These are phyloP conservation scores for Eleusine indica DNA, from an alignment of 176 grass and related monocot species.

Conservation along the genomic window DNA sequence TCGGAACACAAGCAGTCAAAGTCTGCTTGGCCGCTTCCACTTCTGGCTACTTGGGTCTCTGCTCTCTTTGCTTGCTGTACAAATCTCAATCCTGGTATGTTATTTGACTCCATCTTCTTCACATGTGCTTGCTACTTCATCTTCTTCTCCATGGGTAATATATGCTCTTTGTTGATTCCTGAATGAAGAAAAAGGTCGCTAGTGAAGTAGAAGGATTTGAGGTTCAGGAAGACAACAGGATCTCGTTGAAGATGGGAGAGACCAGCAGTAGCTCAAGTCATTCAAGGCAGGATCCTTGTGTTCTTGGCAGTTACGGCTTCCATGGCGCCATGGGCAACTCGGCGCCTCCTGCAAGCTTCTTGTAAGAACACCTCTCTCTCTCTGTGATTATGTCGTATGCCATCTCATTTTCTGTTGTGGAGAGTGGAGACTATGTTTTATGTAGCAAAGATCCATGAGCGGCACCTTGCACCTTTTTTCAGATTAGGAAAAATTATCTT, in stretches of 20 bases:
- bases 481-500: neutral
- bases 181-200: constrained; percentile 19
- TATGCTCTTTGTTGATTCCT: neutral
- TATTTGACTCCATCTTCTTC: constrained; percentile 1
- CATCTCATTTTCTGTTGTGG: neutral
- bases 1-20: constrained; percentile 34
- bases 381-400: neutral
- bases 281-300: constrained; percentile 44
- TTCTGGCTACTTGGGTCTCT: constrained; percentile 10
- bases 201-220: neutral
- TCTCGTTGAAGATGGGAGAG: constrained; percentile 40
- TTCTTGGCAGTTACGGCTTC: constrained; percentile 49
- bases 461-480: neutral
- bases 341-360: constrained; percentile 46
- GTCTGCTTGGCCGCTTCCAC: neutral
- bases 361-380: constrained; percentile 31
- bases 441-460: constrained; percentile 11
- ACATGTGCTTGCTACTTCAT: neutral
- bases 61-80: constrained; percentile 27
- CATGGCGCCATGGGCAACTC: constrained; percentile 43
- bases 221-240: neutral
- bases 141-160: constrained; percentile 8
- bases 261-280: constrained; percentile 44
- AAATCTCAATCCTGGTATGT: constrained; percentile 31
- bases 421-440: neutral